phyloP scores from a whole-genome alignment of 192 early-diverging fungal species.

The Geranomyces variabilis region DNA sequence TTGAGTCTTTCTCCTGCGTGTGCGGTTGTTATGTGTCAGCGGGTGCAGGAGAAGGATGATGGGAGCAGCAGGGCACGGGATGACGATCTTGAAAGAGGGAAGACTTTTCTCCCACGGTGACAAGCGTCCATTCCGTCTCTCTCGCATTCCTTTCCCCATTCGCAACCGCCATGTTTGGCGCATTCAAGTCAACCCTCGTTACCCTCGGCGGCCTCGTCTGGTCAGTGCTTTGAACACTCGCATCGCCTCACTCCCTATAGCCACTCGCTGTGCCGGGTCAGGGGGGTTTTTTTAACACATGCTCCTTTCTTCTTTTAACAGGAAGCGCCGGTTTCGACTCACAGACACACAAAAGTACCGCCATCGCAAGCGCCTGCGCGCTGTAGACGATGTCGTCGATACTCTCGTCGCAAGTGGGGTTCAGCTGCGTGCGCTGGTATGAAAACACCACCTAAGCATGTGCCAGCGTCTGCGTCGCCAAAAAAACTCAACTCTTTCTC shows the following conservation, averaged over 20 bases:
- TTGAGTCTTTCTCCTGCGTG: too few species aligned
- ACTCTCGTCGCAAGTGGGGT: constrained; percentile 50
- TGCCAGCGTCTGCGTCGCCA: too few species aligned
- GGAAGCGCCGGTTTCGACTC: constrained; percentile 53
- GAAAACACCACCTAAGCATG: not conserved
- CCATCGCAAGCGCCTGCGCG: constrained; percentile 48
- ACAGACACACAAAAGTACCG: constrained; percentile 55
- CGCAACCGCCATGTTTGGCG: constrained; percentile 33
- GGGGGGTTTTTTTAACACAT: not conserved
- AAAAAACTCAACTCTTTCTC: not conserved
- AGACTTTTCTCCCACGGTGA: too few species aligned
- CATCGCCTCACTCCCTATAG: too few species aligned
- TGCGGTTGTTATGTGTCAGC: too few species aligned
- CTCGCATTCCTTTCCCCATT: not conserved
- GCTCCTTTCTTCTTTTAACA: constrained; percentile 14
- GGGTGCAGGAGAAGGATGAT: too few species aligned
- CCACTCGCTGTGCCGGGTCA: too few species aligned
- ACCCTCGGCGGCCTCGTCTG: constrained; percentile 36
- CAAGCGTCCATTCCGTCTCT: too few species aligned
- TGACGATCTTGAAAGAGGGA: too few species aligned
- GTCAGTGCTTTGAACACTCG: constrained; percentile 11
- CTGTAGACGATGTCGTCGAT: constrained; percentile 53
- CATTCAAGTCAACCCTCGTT: constrained; percentile 32
- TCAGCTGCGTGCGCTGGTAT: constrained; percentile 49
- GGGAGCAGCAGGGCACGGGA: too few species aligned